Base-by-base conservation (phyloP, 179 eudicot species). In the Beta macrorhiza region DNA sequence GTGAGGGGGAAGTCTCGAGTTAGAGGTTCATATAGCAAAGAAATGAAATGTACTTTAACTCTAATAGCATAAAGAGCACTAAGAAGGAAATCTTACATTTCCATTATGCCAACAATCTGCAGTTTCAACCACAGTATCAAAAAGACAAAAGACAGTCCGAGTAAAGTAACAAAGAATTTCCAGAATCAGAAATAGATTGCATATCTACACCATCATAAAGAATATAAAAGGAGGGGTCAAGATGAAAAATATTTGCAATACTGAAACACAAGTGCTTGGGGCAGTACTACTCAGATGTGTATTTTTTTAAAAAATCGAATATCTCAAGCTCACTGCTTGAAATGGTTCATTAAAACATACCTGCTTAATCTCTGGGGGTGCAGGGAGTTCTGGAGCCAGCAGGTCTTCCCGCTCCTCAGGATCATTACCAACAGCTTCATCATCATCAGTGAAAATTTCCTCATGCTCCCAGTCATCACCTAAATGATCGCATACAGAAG, bases 391-490 rank as follows among this genome's bases (percentile, higher is more conserved):
- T 79, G 98, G 97, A 75, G 92, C 98, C 85, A 95, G 84, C 32
- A 84, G 77, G 86, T 95, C 99, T 83, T 95, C 98, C 47, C 98
- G 91, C 85, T 96, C 98, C 73, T 96, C 98, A 10, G 92, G 93
- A 92, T 96, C 95, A 84, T 83, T 88, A 70, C 87, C 96, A 79
- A 90, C 93, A 83, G 92, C 97, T 84, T 96, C 99, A 86, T 96
- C 99, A 81, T 96, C 99, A 85, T 96, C 99, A 29, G 99, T 96
- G 79, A 96, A 96, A 52, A 96, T 96, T 79, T 96, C 99, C 80
- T 96, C 99, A 76, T 96, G 98, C 85, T 96, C 99, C 99, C 99
- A 96, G 77, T 96, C 99, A 88, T 96, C 99, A 78, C 99, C 99
- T 95, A 80, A 78, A 67, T 68, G 70, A 58, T 56, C 47, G 67